Conservation (phyloP, 495 filamentous ascomycete genomes). For the Penicillium bovifimosum region DNA sequence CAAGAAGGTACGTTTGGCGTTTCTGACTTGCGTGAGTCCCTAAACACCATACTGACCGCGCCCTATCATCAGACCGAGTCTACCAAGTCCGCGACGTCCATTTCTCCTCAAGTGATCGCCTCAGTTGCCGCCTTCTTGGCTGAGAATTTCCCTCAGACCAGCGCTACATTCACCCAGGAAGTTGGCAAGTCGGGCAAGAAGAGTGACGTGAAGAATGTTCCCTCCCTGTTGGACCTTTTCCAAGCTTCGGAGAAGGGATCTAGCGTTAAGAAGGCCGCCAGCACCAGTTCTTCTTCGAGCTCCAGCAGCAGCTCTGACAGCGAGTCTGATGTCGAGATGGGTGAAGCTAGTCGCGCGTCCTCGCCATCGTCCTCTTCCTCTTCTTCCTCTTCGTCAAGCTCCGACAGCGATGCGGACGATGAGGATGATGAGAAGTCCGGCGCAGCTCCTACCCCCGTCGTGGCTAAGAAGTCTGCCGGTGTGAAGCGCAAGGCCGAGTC, state of each 20-base stretch:
- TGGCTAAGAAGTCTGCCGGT: conserved; percentile 32
- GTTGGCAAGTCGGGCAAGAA: conserved; percentile 24
- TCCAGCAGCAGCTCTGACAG: conserved; percentile 19
- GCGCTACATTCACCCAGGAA: conserved; percentile 55
- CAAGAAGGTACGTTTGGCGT: conserved; percentile 31
- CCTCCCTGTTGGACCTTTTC: conserved; percentile 46
- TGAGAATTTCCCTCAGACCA: conserved; percentile 56
- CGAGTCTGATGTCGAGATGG: conserved; percentile 56
- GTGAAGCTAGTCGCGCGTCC: conserved; percentile 39
- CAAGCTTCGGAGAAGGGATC: conserved; percentile 39
- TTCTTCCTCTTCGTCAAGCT: conserved; percentile 45
- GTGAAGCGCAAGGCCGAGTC: conserved; percentile 63
- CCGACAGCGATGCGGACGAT: conserved; percentile 59
- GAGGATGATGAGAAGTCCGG: conserved; percentile 44
- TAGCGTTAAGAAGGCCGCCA: conserved; percentile 23
- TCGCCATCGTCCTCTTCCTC: conserved; percentile 38
- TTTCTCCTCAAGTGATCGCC: conserved; percentile 53
- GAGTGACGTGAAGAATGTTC: conserved; percentile 33
- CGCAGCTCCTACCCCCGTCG: conserved; percentile 25
- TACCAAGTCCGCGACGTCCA: conserved; percentile 16
- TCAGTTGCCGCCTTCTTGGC: conserved; percentile 63
- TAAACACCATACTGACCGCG: conserved; percentile 7
- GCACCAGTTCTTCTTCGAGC: conserved; percentile 9
- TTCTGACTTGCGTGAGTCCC: conserved; percentile 1
- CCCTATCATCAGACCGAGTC: conserved; percentile 13